A percentile compares a stretch with the other conserved stretches of the same genome.
Evolutionary conservation across 1,284 basidiomycete species (phyloP).

Genomic region (Cutaneotrichosporon sp.): DNA sequence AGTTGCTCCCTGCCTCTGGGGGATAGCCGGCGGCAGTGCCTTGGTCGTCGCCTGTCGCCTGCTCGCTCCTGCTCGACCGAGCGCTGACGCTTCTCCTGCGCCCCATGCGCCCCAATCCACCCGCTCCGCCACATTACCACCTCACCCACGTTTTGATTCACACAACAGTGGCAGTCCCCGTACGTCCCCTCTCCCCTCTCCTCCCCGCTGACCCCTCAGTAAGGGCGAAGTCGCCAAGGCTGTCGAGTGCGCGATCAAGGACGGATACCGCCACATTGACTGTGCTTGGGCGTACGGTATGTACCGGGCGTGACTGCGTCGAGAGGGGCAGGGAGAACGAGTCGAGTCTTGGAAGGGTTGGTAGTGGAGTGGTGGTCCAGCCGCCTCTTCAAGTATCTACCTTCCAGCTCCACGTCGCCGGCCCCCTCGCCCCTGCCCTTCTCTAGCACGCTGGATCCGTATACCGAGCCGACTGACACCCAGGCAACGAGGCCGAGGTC

Average conservation of each 20-base stretch:
- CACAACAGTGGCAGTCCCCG: slow-evolving; percentile 44
- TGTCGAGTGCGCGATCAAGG: slow-evolving; percentile 45
- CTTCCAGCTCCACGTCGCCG: no score
- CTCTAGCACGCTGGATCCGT: no score
- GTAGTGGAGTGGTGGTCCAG: background rate
- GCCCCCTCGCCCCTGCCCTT: no score
- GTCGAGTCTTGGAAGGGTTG: background rate
- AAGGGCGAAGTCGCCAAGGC: slow-evolving; percentile 48
- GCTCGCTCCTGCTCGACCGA: no score
- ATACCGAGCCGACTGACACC: background rate
- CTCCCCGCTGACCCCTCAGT: background rate
- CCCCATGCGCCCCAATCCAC: background rate
- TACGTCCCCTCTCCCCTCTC: no score
- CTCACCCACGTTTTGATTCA: no score
- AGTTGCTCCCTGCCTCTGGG: slow-evolving; percentile 22
- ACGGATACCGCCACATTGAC: slow-evolving; percentile 68
- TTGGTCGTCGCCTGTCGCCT: no score
- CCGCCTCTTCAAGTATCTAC: no score
- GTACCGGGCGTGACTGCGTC: background rate
- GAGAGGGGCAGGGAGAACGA: no score
- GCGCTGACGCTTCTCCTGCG: background rate
- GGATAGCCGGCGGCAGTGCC: no score
- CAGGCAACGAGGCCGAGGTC: slow-evolving; percentile 74
- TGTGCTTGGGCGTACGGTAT: slow-evolving; percentile 45
- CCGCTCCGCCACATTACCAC: no score